Evolutionary conservation across 768 basidiomycete genomes (phyloP).

Genomic region (Tylopilus felleus): DNA sequence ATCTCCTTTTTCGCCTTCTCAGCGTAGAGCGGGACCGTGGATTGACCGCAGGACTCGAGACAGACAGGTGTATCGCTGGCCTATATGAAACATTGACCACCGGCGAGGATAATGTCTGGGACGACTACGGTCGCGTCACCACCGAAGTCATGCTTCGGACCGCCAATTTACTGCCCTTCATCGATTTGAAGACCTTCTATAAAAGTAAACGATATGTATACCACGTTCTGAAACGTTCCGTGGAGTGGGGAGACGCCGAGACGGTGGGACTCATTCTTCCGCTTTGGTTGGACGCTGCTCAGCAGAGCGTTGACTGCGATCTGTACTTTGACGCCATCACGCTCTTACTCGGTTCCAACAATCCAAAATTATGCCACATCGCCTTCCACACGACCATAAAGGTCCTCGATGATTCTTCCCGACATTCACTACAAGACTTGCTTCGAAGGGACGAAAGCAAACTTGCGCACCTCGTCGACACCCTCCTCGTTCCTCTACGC

Average conservation of each 20-base stretch:
- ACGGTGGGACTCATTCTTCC: background rate
- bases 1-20: background rate
- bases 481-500: background rate
- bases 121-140: background rate
- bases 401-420: background rate
- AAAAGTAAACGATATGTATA: background rate
- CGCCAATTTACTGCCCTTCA: background rate
- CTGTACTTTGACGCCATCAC: background rate
- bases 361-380: background rate
- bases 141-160: background rate
- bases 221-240: background rate
- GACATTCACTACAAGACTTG: background rate
- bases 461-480: background rate
- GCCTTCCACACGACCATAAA: background rate
- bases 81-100: background rate
- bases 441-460: background rate
- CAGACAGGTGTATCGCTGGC: background rate
- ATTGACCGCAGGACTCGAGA: background rate
- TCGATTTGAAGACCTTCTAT: background rate
- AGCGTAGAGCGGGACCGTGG: background rate
- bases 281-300: background rate
- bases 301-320: background rate
- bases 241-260: background rate
- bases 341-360: background rate
- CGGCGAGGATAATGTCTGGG: background rate